Evolutionary conservation across 257 asterid genomes (phyloP).

Genomic region (Lantana camara): DNA sequence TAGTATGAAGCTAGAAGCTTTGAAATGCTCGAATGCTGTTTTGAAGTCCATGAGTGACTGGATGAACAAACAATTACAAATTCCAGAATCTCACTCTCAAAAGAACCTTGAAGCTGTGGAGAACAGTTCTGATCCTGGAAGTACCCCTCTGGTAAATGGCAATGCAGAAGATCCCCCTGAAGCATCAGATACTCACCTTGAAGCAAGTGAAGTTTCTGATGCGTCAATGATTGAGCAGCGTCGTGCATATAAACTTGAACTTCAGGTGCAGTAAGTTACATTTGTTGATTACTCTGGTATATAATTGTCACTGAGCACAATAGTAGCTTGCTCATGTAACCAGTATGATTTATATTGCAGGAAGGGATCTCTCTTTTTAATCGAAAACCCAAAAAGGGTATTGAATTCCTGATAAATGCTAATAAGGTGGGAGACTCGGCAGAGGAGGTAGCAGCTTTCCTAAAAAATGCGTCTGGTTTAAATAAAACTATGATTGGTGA

Average conservation of each 20-base stretch:
- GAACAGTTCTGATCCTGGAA: conserved; percentile 65
- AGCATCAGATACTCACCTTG: conserved; percentile 84
- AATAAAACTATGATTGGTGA: conserved; percentile 93
- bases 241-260: conserved; percentile 97
- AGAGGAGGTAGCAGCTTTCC: conserved; percentile 88
- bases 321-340: conserved; percentile 23
- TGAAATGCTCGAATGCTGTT: conserved; percentile 84
- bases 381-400: conserved; percentile 95
- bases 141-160: conserved; percentile 60
- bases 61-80: conserved; percentile 94
- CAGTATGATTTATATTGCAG: conserved; percentile 58
- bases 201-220: conserved; percentile 87
- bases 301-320: conserved; percentile 20
- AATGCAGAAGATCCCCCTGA: conserved; percentile 70
- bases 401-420: conserved; percentile 88
- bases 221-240: conserved; percentile 91
- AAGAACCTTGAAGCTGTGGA: conserved; percentile 69
- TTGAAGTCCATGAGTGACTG: conserved; percentile 96
- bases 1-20: conserved; percentile 88
- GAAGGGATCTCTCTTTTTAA: conserved; percentile 98
- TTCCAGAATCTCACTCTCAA: conserved; percentile 76
- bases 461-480: conserved; percentile 83
- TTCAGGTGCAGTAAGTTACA: conserved; percentile 65
- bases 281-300: conserved; percentile 26
- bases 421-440: conserved; percentile 92